These are phyloP conservation scores for Thelonectria olida DNA, from an alignment of 2,329 filamentous ascomycete genomes.

Conservation along the genomic window DNA sequence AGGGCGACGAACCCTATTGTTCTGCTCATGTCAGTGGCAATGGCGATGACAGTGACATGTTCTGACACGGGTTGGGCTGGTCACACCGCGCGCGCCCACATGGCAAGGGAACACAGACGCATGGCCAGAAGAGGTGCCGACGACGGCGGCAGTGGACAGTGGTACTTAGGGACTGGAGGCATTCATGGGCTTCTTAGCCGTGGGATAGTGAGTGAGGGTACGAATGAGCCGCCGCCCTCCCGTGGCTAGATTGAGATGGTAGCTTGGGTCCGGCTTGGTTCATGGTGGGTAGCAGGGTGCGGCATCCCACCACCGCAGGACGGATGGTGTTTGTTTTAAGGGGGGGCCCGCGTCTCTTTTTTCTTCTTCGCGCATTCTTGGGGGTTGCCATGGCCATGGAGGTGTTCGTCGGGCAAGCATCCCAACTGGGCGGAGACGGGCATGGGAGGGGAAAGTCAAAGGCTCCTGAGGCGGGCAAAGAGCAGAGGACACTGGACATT, in stretches of 20 bases:
- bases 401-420: background rate
- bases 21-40: background rate
- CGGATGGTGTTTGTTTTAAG: constrained; percentile 18
- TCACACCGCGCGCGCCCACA: too few species aligned
- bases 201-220: constrained; percentile 1
- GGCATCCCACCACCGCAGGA: constrained; percentile 8
- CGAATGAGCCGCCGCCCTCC: constrained; percentile 18
- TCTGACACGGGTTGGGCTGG: too few species aligned
- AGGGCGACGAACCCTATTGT: background rate
- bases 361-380: background rate
- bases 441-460: background rate
- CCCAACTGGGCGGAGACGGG: background rate
- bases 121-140: constrained; percentile 17
- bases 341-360: background rate
- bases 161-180: too few species aligned
- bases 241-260: constrained; percentile 18
- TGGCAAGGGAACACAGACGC: background rate
- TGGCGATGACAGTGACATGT: constrained; percentile 1
- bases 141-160: constrained; percentile 9
- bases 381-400: background rate
- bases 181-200: too few species aligned
- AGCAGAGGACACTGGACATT: background rate
- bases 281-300: constrained; percentile 9
- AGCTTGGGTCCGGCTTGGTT: constrained; percentile 15
- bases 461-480: background rate